Evolutionary conservation across 2,329 filamentous ascomycete genomes (phyloP), one percentile per base, ranked within the genome.

Genomic region (Knoxdaviesia capensis): DNA sequence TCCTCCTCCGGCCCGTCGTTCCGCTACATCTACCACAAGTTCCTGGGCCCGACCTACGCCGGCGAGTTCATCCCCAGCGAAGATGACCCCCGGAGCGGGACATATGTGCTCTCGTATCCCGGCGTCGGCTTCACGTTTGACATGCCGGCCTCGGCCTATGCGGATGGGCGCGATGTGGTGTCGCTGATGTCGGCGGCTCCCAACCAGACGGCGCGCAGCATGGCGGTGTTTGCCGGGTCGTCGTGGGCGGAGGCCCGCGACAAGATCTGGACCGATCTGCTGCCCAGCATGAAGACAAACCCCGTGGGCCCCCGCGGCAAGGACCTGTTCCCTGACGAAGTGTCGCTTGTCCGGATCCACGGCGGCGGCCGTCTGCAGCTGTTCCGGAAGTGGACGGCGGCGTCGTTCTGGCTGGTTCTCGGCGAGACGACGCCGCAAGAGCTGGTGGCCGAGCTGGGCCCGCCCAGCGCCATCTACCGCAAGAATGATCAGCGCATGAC

Each of bases 111-210:
- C 33, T 96, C 88, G 2, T 98, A 94, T 59, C 87, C 88, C 1
- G 90, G 90, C 0, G 77, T 98, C 31, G 85, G 88, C 0, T 94
- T 96, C 56, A 87, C 81, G 34, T 98, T 98, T 49, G 77, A 84
- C 1, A 65, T 96, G 31, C 69, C 77, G 40, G 64, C 72, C 44
- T 76, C 80, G 1, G 73, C 77, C 28, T 94, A 85, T 66, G 83
- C 81, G 4, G 70, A 78, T 1, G 60, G 65, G 40, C 78, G 77
- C 53, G 87, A 96, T 53, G 86, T 93, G 47, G 86, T 94, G 31
- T 80, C 84, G 1, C 62, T 94, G 34, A 69, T 96, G 10, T 86
- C 85, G 0, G 83, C 85, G 0, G 74, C 81, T 0, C 75, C 78
- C 11, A 82, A 80, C 42, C 74, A 80, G 40, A 71, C 80, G 6